These are phyloP conservation scores for Phytophthora fragariaefolia DNA, from an alignment of 352 stramenopile species.

Conservation along the genomic window DNA sequence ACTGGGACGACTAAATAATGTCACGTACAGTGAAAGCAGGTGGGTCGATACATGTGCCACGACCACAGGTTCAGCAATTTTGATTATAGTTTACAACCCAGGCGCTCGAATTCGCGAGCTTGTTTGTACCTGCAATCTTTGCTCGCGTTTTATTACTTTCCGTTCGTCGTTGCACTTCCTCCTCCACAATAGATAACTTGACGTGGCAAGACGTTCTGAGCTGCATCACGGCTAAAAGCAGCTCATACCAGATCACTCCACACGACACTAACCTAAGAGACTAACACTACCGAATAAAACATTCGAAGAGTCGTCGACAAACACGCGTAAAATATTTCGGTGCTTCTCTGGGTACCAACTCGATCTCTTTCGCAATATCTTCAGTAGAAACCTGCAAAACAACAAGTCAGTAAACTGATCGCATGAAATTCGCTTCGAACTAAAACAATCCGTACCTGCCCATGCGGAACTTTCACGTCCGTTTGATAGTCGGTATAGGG, in stretches of 20 bases:
- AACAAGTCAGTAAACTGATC: neutral
- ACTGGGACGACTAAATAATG: slow-evolving; percentile 81
- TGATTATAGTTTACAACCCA: slow-evolving; percentile 57
- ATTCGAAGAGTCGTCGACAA: slow-evolving; percentile 52
- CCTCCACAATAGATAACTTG: slow-evolving; percentile 51
- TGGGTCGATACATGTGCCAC: neutral
- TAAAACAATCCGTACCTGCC: slow-evolving; percentile 49
- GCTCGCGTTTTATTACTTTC: slow-evolving; percentile 2
- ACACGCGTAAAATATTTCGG: slow-evolving; percentile 69
- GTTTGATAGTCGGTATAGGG: slow-evolving; percentile 62
- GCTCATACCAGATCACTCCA: neutral
- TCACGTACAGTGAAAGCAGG: neutral
- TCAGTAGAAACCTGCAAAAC: slow-evolving; percentile 54
- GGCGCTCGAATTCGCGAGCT: slow-evolving; percentile 9
- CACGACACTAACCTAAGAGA: slow-evolving; percentile 19
- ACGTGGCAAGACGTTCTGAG: neutral
- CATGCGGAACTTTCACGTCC: slow-evolving; percentile 48
- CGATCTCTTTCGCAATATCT: slow-evolving; percentile 53
- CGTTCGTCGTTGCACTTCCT: slow-evolving; percentile 1
- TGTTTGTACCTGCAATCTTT: neutral
- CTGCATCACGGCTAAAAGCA: neutral
- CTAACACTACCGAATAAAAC: slow-evolving; percentile 47
- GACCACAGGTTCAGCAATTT: slow-evolving; percentile 34
- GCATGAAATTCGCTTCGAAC: neutral
- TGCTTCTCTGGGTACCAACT: slow-evolving; percentile 42